Base-by-base conservation (phyloP, 2,329 filamentous ascomycete genomes). In the Colletotrichum cuscutae region DNA sequence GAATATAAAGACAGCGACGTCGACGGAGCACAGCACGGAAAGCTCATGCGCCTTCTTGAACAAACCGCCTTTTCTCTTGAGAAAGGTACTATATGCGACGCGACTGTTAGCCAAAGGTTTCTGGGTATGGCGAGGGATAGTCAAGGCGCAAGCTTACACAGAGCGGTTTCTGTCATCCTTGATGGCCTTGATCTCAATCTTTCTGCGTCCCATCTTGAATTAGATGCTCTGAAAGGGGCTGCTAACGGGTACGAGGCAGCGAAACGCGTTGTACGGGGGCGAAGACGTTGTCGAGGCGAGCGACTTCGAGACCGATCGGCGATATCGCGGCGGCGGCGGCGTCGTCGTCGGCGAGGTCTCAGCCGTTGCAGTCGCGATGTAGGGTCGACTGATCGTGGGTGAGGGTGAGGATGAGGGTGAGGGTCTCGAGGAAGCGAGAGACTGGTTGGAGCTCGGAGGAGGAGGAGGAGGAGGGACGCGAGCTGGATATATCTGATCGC, bases 21-120 rank as follows among this genome's bases (percentile, higher is more conserved):
- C 97, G 81, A 99, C 97, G 52, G 95, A 98, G 83, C 97, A 99
- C 75, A 99, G 92, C 59, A 99, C 97, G 65, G 96, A 98, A 65
- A 99, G 90, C 89, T 99, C 97, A 83, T 99, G 95, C 66, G 97
- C 97, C 90, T 99, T 99, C 88, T 99, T 99, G 90, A 99, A 99
- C 62, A 99, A 88, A 79, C 97, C 97, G 79, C 96, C 97, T 85
- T 99, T 99, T 86, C 97, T 94, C 89, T 99, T 99, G 77, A 99
- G 87, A 83, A 99, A 99, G 57, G 97, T 99, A 76, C 95, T 98
- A 80, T 65, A 32, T 60, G 65, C 65, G 56, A 68, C 70, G 67
- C 70, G 52, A 49, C n/a, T 32, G 65, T 75, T 26, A 75, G 74
- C 72, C 2, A 57, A n/a, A 2, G 7, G 15, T 9, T 28, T 26